Evolutionary conservation across 169 alveolate genomes (phyloP).

Genomic region (Babesia sp.): DNA sequence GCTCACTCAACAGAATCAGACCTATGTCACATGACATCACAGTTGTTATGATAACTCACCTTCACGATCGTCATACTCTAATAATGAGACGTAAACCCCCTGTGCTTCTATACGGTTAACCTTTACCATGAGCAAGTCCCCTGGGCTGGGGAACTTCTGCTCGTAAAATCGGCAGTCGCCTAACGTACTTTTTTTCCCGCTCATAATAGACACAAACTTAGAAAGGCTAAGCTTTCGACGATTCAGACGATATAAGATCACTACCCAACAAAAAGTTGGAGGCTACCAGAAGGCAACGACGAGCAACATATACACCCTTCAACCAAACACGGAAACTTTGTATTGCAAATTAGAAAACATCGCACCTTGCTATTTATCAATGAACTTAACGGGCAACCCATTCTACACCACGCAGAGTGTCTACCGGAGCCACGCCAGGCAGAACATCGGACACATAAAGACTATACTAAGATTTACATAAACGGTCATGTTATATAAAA

Average conservation of each 20-base stretch:
- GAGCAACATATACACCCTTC: neutral
- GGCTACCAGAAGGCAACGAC: constrained; percentile 3
- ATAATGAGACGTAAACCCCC: constrained; percentile 96
- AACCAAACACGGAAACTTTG: neutral
- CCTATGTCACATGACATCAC: constrained; percentile 54
- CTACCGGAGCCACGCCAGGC: too few relatives aligned
- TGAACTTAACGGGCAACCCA: too few relatives aligned
- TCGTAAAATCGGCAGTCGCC: constrained; percentile 92
- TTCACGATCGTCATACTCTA: constrained; percentile 94
- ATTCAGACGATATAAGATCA: neutral
- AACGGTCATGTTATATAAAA: too few relatives aligned
- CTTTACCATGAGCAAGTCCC: constrained; percentile 90
- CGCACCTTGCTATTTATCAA: too few relatives aligned
- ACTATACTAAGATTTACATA: too few relatives aligned
- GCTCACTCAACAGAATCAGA: constrained; percentile 92
- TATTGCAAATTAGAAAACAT: too few relatives aligned
- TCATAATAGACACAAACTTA: neutral
- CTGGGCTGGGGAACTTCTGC: constrained; percentile 90
- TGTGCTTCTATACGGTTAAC: constrained; percentile 91
- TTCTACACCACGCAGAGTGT: too few relatives aligned
- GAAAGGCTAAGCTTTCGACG: neutral
- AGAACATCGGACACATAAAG: too few relatives aligned
- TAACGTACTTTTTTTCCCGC: constrained; percentile 36
- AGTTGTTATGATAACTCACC: constrained; percentile 75
- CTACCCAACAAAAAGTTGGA: constrained; percentile 15